Evolutionary conservation across 2,329 filamentous ascomycete genomes (phyloP).

Genomic region (Diaporthe helianthi): DNA sequence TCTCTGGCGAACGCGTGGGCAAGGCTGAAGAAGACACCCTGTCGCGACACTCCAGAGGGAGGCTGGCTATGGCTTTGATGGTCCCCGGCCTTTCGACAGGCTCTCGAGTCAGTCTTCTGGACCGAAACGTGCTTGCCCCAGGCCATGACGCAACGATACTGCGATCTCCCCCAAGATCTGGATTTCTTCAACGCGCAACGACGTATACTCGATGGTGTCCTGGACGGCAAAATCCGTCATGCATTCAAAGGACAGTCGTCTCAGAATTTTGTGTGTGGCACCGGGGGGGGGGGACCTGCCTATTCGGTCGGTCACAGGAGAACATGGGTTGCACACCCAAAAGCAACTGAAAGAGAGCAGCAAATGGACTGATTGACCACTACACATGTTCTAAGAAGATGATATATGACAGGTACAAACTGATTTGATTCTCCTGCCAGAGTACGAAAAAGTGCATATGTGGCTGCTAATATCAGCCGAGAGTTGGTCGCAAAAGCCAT

Average conservation of each 20-base stretch:
- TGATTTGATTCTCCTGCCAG: background rate
- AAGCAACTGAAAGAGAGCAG: background rate
- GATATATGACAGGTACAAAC: background rate
- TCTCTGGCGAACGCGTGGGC: background rate
- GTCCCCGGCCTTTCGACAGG: background rate
- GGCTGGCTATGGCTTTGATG: background rate
- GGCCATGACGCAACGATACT: slow-evolving; percentile 12
- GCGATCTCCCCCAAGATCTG: background rate
- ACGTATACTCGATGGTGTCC: background rate
- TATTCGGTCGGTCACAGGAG: background rate
- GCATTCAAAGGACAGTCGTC: background rate
- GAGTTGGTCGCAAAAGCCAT: background rate
- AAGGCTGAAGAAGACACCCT: slow-evolving; percentile 9
- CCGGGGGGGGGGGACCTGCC: background rate
- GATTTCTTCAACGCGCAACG: background rate
- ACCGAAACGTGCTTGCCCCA: slow-evolving; percentile 15
- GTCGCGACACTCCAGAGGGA: background rate
- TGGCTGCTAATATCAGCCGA: background rate
- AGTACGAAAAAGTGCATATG: background rate
- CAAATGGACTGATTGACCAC: background rate
- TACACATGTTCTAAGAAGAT: background rate
- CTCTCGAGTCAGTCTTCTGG: slow-evolving; percentile 15
- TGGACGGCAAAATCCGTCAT: background rate
- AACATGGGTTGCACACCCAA: background rate
- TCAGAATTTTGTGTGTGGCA: background rate